These are phyloP conservation scores for Suillus discolor DNA, from an alignment of 768 basidiomycete species.

Conservation along the genomic window DNA sequence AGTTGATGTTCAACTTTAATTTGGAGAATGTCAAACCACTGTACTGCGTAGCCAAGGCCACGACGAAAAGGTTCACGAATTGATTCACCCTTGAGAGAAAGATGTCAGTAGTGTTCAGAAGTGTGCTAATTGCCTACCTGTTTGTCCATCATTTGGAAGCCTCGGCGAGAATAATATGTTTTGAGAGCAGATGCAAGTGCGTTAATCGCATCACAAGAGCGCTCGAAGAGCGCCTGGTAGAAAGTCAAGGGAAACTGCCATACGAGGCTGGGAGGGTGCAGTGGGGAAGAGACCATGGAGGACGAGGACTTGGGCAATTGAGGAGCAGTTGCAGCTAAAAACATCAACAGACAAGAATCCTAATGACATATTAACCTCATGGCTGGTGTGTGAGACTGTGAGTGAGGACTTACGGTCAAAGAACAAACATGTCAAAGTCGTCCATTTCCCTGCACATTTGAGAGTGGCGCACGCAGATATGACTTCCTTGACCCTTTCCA, in stretches of 20 bases:
- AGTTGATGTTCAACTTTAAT: constrained; percentile 19
- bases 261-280: constrained; percentile 21
- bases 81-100: constrained; percentile 20
- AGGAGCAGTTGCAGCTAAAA: constrained; percentile 26
- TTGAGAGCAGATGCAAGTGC: background rate
- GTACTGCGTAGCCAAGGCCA: constrained; percentile 25
- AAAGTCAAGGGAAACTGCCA: constrained; percentile 32
- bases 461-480: constrained; percentile 4
- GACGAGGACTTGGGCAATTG: constrained; percentile 28
- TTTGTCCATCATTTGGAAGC: constrained; percentile 14
- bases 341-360: constrained; percentile 21
- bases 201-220: constrained; percentile 34
- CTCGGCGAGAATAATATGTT: constrained; percentile 13
- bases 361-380: constrained; percentile 4
- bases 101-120: constrained; percentile 11
- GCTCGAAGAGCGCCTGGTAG: constrained; percentile 37
- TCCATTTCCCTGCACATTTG: constrained; percentile 1
- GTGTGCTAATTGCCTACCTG: background rate
- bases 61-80: constrained; percentile 33
- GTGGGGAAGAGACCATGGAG: constrained; percentile 36
- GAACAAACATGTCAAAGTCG: background rate
- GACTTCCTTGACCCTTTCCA: background rate
- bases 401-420: constrained; percentile 9
- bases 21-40: constrained; percentile 32
- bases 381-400: background rate